A percentile compares a stretch with the other conserved stretches of the same genome.
Evolutionary conservation across 371 early-diverging fungal genomes (phyloP).

Genomic region (Massospora cicadina): DNA sequence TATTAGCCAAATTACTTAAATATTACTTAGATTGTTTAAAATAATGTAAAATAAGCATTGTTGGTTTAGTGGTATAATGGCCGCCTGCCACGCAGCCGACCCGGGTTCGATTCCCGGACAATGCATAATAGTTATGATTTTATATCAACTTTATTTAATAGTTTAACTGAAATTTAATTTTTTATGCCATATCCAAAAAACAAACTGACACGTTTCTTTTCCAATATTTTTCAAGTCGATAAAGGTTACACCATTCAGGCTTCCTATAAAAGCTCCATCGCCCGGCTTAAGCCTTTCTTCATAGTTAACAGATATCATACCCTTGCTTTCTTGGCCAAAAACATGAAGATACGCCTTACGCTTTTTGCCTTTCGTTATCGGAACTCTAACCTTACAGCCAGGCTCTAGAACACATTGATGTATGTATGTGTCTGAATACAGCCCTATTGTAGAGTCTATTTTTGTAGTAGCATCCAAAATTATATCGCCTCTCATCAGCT

Average conservation of each 20-base stretch:
- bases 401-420: conserved; percentile 5
- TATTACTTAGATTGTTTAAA: no score
- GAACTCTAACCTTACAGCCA: not conserved
- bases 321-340: not conserved
- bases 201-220: not conserved
- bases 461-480: not conserved
- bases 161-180: not conserved
- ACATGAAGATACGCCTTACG: conserved; percentile 5
- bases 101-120: no score
- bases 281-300: not conserved
- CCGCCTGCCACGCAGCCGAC: no score
- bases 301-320: not conserved
- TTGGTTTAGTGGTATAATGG: no score
- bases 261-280: conserved; percentile 7
- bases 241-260: not conserved
- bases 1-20: no score
- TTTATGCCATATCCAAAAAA: conserved; percentile 8
- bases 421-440: conserved; percentile 4
- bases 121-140: no score
- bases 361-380: not conserved
- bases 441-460: not conserved
- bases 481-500: not conserved
- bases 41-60: no score
- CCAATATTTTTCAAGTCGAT: conserved; percentile 7
- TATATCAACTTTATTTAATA: no score